phyloP scores from a whole-genome alignment of 1,139 yeast species.

The Geotrichum fermentans region DNA sequence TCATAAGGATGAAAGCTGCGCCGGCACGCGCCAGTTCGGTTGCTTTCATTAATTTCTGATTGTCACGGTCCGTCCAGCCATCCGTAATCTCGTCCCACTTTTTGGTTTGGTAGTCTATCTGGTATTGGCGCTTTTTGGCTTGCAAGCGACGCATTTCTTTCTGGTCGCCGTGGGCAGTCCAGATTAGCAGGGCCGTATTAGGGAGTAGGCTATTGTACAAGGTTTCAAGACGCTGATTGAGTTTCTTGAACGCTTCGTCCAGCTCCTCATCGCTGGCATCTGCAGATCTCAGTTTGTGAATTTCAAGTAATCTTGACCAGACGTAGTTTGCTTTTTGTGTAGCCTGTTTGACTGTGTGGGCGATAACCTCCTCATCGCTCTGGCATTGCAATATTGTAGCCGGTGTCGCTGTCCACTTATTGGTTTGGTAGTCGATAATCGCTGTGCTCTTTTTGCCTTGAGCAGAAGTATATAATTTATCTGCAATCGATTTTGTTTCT shows the following conservation, averaged over 20 bases:
- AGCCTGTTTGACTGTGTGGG: conserved; percentile 36
- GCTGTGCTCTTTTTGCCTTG: conserved; percentile 28
- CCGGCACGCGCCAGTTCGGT: conserved; percentile 42
- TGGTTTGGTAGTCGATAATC: conserved; percentile 37
- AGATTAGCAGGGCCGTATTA: conserved; percentile 55
- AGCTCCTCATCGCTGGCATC: conserved; percentile 22
- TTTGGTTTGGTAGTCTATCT: conserved; percentile 42
- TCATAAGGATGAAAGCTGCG: conserved; percentile 49
- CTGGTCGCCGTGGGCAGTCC: conserved; percentile 63
- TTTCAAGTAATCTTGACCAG: conserved; percentile 54
- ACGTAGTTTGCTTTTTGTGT: conserved; percentile 42
- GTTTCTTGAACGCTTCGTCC: conserved; percentile 31
- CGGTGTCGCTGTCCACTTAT: conserved; percentile 36
- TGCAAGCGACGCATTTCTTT: conserved; percentile 49
- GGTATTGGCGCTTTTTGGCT: conserved; percentile 40
- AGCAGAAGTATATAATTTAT: conserved; percentile 21
- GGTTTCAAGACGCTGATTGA: conserved; percentile 45
- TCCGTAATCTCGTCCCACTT: conserved; percentile 45
- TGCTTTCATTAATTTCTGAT: conserved; percentile 41
- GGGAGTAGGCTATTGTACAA: conserved; percentile 54
- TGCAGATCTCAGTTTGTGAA: conserved; percentile 43
- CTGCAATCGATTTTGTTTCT: conserved; percentile 23
- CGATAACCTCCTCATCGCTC: conserved; percentile 57
- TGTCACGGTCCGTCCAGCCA: conserved; percentile 51
- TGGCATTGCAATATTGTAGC: conserved; percentile 43